Percentiles rank a stretch among this genome's conserved stretches.
Evolutionary conservation across 208 protist species (phyloP).

Genomic region (Acanthamoeba culbertsoni): DNA sequence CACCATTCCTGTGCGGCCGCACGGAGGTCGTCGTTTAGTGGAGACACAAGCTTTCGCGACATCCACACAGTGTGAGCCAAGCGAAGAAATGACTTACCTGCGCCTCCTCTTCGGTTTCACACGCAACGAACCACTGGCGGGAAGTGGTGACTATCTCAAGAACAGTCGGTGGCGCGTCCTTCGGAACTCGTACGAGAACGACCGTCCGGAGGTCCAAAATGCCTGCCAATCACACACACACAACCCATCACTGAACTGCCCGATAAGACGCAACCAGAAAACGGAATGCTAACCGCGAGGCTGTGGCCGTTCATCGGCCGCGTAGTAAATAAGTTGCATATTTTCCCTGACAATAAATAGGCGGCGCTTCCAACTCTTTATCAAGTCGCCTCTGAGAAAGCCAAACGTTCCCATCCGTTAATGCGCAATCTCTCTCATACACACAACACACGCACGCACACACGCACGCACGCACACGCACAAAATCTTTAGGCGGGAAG

Average conservation of each 20-base stretch:
- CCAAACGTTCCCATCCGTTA: too few relatives aligned
- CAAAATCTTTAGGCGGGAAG: not conserved
- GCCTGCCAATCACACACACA: not conserved
- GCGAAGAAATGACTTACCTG: not conserved
- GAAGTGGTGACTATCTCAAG: not conserved
- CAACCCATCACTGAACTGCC: not conserved
- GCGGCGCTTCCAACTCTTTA: slow-evolving; percentile 13
- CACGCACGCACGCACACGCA: not conserved
- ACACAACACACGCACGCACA: not conserved
- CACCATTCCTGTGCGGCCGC: not conserved
- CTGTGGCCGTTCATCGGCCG: not conserved
- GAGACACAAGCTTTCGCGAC: too few relatives aligned
- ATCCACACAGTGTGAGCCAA: not conserved
- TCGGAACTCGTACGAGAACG: not conserved
- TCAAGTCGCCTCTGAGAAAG: not conserved
- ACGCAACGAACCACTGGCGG: not conserved
- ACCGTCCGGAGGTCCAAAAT: not conserved
- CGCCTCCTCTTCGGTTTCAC: not conserved
- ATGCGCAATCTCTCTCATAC: too few relatives aligned
- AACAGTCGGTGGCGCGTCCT: not conserved
- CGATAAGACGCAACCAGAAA: not conserved
- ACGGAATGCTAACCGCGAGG: not conserved
- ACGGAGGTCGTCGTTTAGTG: too few relatives aligned
- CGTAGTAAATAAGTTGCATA: slow-evolving; percentile 29
- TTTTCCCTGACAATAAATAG: slow-evolving; percentile 22